phyloP scores from a whole-genome alignment of 257 asterid genomes.

The Dorcoceras hygrometricum region DNA sequence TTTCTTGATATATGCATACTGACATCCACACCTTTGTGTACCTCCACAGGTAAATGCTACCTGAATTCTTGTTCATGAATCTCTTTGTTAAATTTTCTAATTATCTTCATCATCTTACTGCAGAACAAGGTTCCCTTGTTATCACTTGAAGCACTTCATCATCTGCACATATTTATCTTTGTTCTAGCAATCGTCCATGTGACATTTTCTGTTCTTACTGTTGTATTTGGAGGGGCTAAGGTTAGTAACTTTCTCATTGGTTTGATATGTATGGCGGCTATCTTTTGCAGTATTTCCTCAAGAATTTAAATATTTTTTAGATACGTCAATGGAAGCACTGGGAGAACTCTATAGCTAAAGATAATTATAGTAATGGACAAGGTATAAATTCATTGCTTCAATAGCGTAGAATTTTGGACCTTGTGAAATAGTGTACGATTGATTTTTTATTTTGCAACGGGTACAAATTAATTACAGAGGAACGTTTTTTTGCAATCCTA shows the following conservation, averaged over 20 bases:
- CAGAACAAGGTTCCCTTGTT: slow-evolving; percentile 69
- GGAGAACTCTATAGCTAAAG: slow-evolving; percentile 80
- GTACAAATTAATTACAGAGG: background rate
- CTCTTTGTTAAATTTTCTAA: no score
- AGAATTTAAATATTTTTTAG: slow-evolving; percentile 34
- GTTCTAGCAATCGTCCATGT: slow-evolving; percentile 86
- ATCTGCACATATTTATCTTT: slow-evolving; percentile 79
- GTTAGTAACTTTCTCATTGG: slow-evolving; percentile 31
- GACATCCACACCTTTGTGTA: background rate
- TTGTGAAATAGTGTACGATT: background rate
- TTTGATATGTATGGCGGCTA: slow-evolving; percentile 1
- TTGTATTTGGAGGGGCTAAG: slow-evolving; percentile 71
- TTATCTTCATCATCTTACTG: slow-evolving; percentile 8
- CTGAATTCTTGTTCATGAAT: background rate
- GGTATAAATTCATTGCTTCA: slow-evolving; percentile 39
- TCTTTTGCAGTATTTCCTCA: slow-evolving; percentile 1
- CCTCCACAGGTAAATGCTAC: background rate
- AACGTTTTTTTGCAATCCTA: background rate
- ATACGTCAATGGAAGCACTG: slow-evolving; percentile 92
- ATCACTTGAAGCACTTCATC: slow-evolving; percentile 74
- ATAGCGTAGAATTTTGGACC: background rate
- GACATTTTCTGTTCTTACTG: slow-evolving; percentile 69
- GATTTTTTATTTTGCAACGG: slow-evolving; percentile 1
- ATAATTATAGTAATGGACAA: slow-evolving; percentile 38
- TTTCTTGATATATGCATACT: background rate